Conservation (phyloP, 2,329 filamentous ascomycete species). For the Cladosporium colombiae region DNA sequence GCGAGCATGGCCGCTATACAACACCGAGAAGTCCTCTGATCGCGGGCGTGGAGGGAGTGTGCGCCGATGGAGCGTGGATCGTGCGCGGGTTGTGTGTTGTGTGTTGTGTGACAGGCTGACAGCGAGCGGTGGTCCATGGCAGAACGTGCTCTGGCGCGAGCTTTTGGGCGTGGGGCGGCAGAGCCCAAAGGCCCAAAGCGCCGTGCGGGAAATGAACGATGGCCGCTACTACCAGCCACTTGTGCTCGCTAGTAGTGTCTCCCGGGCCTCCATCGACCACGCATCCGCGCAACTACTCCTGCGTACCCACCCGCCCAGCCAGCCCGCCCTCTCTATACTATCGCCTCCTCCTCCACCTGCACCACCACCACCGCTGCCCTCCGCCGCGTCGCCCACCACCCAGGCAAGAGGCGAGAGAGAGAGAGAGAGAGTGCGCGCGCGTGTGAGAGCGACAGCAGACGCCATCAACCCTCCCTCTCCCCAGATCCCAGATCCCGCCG, state of each 20-base stretch:
- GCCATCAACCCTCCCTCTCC: too few relatives aligned
- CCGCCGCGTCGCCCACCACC: neutral
- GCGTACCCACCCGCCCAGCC: slow-evolving; percentile 6
- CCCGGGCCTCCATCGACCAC: neutral
- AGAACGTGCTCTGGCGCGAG: neutral
- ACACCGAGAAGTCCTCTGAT: too few relatives aligned
- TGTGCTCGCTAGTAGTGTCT: neutral
- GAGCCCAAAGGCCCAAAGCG: neutral
- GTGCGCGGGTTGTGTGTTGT: neutral
- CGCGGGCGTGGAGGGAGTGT: neutral
- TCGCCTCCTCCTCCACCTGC: neutral
- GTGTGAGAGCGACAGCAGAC: slow-evolving; percentile 7
- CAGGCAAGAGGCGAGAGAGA: slow-evolving; percentile 2
- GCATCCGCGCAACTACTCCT: slow-evolving; percentile 7
- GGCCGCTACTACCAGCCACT: neutral
- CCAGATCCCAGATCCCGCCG: too few relatives aligned
- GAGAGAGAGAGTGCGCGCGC: slow-evolving; percentile 1
- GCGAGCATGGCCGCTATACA: neutral
- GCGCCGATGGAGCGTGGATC: neutral
- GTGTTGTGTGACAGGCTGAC: slow-evolving; percentile 1
- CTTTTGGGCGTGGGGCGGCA: neutral
- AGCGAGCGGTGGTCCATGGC: neutral
- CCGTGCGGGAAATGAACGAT: neutral
- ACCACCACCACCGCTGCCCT: neutral
- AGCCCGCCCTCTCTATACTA: slow-evolving; percentile 6